Evolutionary conservation across 306 rosid species (phyloP).

Genomic region (Vachellia collinsii): DNA sequence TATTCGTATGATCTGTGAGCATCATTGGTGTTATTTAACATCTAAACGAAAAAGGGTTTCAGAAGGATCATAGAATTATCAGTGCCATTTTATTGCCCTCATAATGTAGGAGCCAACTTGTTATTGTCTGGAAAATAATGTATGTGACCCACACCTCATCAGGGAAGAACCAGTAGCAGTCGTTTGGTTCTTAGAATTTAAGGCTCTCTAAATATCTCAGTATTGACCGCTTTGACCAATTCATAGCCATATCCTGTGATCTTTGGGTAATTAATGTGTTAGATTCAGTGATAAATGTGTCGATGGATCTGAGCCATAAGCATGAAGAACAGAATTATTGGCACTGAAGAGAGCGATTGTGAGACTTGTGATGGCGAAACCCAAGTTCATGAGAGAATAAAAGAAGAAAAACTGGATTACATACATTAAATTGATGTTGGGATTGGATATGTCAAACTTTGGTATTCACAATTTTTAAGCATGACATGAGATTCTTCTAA

Average conservation of each 20-base stretch:
- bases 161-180: constrained; percentile 24
- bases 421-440: constrained; percentile 47
- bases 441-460: constrained; percentile 52
- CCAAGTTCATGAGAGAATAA: constrained; percentile 33
- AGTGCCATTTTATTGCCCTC: constrained; percentile 15
- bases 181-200: constrained; percentile 3
- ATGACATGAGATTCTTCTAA: constrained; percentile 46
- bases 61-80: constrained; percentile 7
- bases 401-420: not conserved
- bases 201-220: constrained; percentile 23
- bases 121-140: constrained; percentile 18
- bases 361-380: constrained; percentile 24
- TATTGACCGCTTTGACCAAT: constrained; percentile 34
- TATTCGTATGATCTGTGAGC: not conserved
- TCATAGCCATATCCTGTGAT: constrained; percentile 28
- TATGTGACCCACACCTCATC: constrained; percentile 21
- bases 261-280: constrained; percentile 31
- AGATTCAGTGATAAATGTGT: constrained; percentile 3
- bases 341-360: not conserved
- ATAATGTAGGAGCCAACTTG: constrained; percentile 12
- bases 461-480: constrained; percentile 58
- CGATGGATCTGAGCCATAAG: constrained; percentile 30
- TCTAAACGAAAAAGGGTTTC: constrained; percentile 4
- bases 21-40: not conserved
- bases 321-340: not conserved